phyloP scores from a whole-genome alignment of 2,329 filamentous ascomycete genomes.

The Sporothrix schenckii region DNA sequence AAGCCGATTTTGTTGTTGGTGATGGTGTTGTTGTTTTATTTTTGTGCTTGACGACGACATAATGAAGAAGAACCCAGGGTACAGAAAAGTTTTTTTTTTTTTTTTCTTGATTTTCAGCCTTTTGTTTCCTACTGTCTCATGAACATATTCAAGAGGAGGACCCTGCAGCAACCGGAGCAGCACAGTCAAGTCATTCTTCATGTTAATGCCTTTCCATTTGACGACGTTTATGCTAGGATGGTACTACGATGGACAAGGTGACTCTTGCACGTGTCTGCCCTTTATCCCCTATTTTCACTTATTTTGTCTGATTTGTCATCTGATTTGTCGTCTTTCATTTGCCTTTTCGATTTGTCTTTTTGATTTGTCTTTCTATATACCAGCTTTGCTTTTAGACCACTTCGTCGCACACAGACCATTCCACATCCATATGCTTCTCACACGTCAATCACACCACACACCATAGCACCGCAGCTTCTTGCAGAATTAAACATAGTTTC shows the following conservation, averaged over 20 bases:
- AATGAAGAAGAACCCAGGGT: constrained; percentile 21
- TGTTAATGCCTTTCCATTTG: not conserved
- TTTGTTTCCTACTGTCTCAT: not conserved
- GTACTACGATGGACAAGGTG: constrained; percentile 13
- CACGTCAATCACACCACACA: too few species aligned
- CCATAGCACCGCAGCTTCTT: too few species aligned
- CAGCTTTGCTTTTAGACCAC: too few species aligned
- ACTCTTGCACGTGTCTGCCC: constrained; percentile 12
- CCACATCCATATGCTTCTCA: too few species aligned
- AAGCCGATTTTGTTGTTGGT: too few species aligned
- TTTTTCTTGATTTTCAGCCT: too few species aligned
- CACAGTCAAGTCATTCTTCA: constrained; percentile 12
- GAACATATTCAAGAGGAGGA: constrained; percentile 20
- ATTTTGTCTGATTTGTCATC: not conserved
- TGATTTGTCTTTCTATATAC: not conserved
- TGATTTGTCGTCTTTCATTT: not conserved
- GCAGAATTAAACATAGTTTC: too few species aligned
- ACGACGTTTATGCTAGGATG: constrained; percentile 26
- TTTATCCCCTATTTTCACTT: not conserved
- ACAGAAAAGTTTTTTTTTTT: constrained; percentile 16
- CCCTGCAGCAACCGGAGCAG: constrained; percentile 24
- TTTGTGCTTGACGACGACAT: not conserved
- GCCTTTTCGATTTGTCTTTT: not conserved
- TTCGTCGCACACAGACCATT: too few species aligned
- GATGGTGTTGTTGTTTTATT: too few species aligned